Evolutionary conservation across 352 stramenopile genomes (phyloP), one percentile per base, ranked within the genome.

Genomic region (Phytopythium sindhum): DNA sequence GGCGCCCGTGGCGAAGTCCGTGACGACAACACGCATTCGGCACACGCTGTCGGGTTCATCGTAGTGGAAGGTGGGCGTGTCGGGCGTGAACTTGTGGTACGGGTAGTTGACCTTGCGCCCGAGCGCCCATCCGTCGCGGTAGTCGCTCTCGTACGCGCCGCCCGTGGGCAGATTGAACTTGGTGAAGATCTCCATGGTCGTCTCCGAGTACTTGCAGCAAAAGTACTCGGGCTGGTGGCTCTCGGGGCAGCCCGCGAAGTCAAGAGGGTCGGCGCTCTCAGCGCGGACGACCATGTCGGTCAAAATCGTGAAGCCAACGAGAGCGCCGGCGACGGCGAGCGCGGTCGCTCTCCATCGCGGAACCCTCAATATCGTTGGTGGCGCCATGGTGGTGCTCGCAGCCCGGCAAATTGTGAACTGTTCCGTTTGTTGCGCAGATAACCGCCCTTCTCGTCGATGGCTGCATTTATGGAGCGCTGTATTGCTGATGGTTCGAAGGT

Each of bases 41-140:
- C 73, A 80, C 0, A 76, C 26, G 9, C 60, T 62, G 14, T 53
- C 28, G 31, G 69, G 63, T 1, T 80, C 58, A 21, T 71, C 56
- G 51, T 80, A 80, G 9, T 41, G 48, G 66, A 78, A 80, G 6
- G 14, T 67, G 11, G 73, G 73, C 4, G 67, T 70, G 57, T 63
- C 63, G 12, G 73, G 70, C 19, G 67, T 76, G 47, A 73, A 80
- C 48, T 66, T 61, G 15, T 42, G 41, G 31, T 73, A 71, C 11
- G 70, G 70, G 21, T 67, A 80, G 33, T 76, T 76, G 19, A 80
- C 67, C 29, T 74, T 72, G 26, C 73, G 67, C 12, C 57, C 37
- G 31, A 65, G 47, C 0, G 26, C 45, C 73, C 73, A 80, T 5
- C 70, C 73, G 4, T 50, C 35, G 63, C 21, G 31, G 31, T 78